These are phyloP conservation scores for Saccharomyces paradoxus DNA, from an alignment of 805 yeast genomes.

Conservation along the genomic window DNA sequence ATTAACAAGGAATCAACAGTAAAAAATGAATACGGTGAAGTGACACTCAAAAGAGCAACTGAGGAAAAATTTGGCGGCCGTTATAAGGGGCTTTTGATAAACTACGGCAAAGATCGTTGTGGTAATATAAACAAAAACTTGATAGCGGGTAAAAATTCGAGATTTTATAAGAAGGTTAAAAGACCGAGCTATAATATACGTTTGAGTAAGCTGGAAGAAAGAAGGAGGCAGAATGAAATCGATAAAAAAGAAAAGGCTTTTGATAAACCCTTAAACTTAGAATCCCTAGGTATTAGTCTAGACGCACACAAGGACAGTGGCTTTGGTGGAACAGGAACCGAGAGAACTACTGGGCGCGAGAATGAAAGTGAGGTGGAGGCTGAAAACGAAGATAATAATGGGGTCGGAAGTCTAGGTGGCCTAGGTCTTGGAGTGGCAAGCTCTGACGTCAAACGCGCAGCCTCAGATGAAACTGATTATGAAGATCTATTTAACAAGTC, in stretches of 20 bases:
- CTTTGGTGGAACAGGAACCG: not conserved
- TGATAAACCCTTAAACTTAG: conserved; percentile 4
- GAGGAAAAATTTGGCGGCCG: conserved; percentile 34
- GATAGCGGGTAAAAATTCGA: conserved; percentile 43
- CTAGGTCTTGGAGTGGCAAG: not conserved
- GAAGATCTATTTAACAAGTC: not conserved
- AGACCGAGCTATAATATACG: conserved; percentile 23
- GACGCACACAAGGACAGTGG: not conserved
- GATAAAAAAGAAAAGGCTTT: not conserved
- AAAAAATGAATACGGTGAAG: conserved; percentile 26
- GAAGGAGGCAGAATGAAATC: conserved; percentile 20
- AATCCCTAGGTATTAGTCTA: conserved; percentile 14
- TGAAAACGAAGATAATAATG: not conserved
- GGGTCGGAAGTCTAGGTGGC: not conserved
- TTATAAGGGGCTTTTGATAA: conserved; percentile 49
- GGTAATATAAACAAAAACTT: conserved; percentile 42
- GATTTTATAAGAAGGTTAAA: conserved; percentile 36
- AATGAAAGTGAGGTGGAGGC: not conserved
- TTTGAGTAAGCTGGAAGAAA: conserved; percentile 25
- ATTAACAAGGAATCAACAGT: conserved; percentile 36
- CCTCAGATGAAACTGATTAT: not conserved
- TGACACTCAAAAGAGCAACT: not conserved
- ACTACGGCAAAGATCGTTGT: conserved; percentile 74
- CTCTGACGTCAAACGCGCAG: not conserved
- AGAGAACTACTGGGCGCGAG: not conserved